phyloP scores from a whole-genome alignment of 2,329 filamentous ascomycete genomes.

The Alternaria hordeiaustralica region DNA sequence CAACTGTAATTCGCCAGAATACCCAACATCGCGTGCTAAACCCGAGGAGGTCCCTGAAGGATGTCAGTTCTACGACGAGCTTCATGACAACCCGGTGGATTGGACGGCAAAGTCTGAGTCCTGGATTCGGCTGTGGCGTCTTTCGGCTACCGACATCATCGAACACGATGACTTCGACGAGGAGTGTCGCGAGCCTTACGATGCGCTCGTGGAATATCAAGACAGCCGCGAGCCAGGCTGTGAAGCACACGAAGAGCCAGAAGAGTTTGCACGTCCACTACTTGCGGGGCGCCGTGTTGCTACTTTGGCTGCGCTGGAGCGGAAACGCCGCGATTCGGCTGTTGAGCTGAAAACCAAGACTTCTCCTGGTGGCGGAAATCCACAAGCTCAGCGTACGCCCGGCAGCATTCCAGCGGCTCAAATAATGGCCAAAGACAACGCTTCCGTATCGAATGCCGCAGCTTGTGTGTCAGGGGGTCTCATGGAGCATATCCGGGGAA shows the following conservation, averaged over 20 bases:
- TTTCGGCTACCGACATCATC: neutral
- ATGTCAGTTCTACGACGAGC: neutral
- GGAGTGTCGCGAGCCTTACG: neutral
- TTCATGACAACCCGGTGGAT: neutral
- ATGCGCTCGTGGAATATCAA: neutral
- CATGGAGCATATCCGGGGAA: neutral
- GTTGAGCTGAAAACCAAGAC: neutral
- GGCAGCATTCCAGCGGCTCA: too few relatives aligned
- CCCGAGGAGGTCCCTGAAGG: neutral
- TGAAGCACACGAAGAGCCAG: neutral
- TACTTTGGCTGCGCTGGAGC: neutral
- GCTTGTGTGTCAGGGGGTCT: rapidly evolving
- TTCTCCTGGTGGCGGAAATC: neutral
- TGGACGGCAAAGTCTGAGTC: neutral
- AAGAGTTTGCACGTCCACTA: neutral
- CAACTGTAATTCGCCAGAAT: neutral
- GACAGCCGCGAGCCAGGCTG: neutral
- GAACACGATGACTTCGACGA: neutral
- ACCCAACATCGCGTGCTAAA: neutral
- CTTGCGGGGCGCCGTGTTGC: too few relatives aligned
- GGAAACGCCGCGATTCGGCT: neutral
- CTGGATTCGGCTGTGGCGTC: neutral
- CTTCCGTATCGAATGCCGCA: neutral
- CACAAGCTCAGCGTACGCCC: too few relatives aligned
- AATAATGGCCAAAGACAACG: too few relatives aligned